Base-by-base conservation (phyloP, 139 green algal species). In the Diplosphaera chodatii region DNA sequence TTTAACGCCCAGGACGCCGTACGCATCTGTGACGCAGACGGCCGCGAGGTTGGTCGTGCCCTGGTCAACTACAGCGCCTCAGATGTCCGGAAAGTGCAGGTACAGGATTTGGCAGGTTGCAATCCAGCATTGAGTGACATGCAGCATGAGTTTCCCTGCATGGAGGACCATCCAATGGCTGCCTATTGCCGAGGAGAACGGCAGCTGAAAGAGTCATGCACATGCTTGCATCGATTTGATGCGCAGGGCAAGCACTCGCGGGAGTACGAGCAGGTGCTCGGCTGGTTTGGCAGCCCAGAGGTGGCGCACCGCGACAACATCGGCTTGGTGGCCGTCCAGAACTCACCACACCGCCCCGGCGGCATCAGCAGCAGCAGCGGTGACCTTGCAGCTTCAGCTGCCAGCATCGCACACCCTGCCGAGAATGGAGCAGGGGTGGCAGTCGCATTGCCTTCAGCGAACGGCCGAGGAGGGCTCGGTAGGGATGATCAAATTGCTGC, bases 11-110 rank as follows among this genome's bases (percentile, higher is more conserved):
- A 94, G 68, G 90, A 96, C 67, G 84, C 82, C 3, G 88, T 96
- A 55, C 75, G 69, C 4, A 71, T 96, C 64, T 95, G 88, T 70
- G 84, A 89, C 59, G 69, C 71, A 1, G 48, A 85, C 0, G 91
- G 89, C 10, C 31, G 74, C 18, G 91, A 97, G 76, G 85, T 98
- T 80, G 93, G 80, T 4, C 83, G 89, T 1, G 91, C 86, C 1
- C 81, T 98, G 20, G 77, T 84, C 30, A 97, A 97, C 79, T 97
- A 94, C 77, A 70, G 55, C 27, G 40, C 67, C 21, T 64, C 77
- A 1, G 80, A 89, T 15, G 73, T 90, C 29, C 40, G 75, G 1
- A 74, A 69, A 18, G 63, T 84, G 13, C 77, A 81, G 72, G 82
- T 82, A 28, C 30, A 20, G 29, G 13, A 63, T n/a, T n/a, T n/a